These are phyloP conservation scores for Blastomyces emzantsi DNA, from an alignment of 2,329 filamentous ascomycete species.

Conservation along the genomic window DNA sequence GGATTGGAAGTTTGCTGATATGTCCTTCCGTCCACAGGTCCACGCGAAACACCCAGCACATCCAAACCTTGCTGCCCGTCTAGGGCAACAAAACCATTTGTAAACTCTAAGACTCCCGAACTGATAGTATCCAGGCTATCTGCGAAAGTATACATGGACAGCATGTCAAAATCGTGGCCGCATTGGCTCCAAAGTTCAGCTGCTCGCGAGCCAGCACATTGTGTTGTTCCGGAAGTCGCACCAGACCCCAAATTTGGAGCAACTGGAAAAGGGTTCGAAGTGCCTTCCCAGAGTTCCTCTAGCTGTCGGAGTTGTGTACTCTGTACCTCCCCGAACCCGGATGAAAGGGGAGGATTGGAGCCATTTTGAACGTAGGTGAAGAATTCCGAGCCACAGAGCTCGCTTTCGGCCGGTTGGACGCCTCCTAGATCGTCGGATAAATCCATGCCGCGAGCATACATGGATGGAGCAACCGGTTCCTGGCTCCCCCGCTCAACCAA, in stretches of 20 bases:
- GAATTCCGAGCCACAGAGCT: background rate
- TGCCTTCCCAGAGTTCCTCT: background rate
- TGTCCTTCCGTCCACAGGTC: background rate
- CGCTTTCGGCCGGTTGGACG: background rate
- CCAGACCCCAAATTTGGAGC: background rate
- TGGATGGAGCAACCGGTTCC: background rate
- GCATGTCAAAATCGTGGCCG: background rate
- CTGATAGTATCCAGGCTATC: background rate
- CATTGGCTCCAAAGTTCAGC: background rate
- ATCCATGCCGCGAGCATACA: background rate
- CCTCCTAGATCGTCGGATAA: background rate
- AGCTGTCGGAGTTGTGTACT: background rate
- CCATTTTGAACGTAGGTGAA: background rate
- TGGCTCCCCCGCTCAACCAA: background rate
- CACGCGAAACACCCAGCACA: background rate
- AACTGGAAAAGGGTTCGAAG: background rate
- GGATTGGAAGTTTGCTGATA: background rate
- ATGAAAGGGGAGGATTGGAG: background rate
- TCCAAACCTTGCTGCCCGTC: background rate
- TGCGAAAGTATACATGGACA: background rate
- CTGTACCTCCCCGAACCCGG: background rate
- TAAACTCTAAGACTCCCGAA: background rate
- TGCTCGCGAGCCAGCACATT: too few relatives aligned
- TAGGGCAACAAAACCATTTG: background rate
- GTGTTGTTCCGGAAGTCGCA: background rate